Evolutionary conservation across 1,284 basidiomycete species (phyloP).

Genomic region (Sparassis latifolia): DNA sequence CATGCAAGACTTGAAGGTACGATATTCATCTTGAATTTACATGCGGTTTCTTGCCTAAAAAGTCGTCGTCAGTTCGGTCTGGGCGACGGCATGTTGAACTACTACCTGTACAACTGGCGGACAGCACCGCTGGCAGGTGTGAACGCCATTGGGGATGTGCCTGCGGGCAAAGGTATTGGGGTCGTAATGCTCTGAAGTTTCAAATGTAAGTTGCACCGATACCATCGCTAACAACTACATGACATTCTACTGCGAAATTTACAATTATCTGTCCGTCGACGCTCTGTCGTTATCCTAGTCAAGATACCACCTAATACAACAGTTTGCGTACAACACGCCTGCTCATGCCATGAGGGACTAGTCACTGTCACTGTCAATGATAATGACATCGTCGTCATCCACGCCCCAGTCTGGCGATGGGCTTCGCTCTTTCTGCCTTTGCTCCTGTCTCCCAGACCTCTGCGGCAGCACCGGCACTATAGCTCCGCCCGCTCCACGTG

Average conservation of each 20-base stretch:
- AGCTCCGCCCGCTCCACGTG: conserved; percentile 49
- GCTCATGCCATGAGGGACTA: too few species aligned
- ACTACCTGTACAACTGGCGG: conserved; percentile 92
- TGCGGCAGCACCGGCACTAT: conserved; percentile 39
- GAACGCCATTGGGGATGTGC: conserved; percentile 39
- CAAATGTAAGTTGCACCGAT: too few species aligned
- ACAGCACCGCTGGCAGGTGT: conserved; percentile 74
- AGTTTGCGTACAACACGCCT: too few species aligned
- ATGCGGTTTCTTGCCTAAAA: conserved; percentile 8
- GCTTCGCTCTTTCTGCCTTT: conserved; percentile 40
- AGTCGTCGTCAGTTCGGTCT: conserved; percentile 66
- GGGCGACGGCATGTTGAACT: conserved; percentile 86
- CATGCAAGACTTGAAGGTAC: conserved; percentile 75
- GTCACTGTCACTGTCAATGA: conserved; percentile 60
- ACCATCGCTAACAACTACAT: not conserved
- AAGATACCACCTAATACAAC: not conserved
- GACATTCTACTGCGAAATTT: not conserved
- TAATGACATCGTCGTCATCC: conserved; percentile 70
- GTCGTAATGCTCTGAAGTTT: conserved; percentile 65
- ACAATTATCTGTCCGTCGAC: conserved; percentile 2
- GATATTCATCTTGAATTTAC: conserved; percentile 11
- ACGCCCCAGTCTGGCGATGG: conserved; percentile 74
- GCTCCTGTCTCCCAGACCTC: conserved; percentile 22
- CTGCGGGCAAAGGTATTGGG: conserved; percentile 68
- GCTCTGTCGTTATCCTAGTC: not conserved